Conservation (phyloP, 495 filamentous ascomycete species). For the Letharia lupina region DNA sequence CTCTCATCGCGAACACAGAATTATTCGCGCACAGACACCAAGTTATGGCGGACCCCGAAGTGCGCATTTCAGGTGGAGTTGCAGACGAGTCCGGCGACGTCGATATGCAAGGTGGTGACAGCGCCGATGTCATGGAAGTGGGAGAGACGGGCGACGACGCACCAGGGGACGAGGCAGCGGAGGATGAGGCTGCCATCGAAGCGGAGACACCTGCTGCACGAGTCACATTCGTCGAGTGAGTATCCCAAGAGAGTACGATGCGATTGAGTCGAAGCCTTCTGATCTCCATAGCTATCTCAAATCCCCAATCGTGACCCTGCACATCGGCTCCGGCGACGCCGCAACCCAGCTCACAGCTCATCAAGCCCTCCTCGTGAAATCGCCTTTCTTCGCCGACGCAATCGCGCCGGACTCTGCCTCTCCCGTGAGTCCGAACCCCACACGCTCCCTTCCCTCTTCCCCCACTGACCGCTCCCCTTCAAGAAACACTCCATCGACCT, state of each 20-base stretch:
- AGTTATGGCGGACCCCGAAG: conserved; percentile 25
- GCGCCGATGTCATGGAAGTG: conserved; percentile 18
- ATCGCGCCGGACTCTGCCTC: conserved; percentile 31
- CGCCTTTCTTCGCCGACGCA: conserved; percentile 61
- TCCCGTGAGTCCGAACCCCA: neutral
- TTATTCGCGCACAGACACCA: neutral
- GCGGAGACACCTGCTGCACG: conserved; percentile 7
- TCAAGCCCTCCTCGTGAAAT: conserved; percentile 63
- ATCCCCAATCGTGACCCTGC: conserved; percentile 69
- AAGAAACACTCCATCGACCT: conserved; percentile 58
- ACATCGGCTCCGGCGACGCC: conserved; percentile 56
- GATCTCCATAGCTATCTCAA: conserved; percentile 44
- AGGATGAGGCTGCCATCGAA: conserved; percentile 13
- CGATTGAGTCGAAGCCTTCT: neutral
- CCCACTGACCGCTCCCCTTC: neutral
- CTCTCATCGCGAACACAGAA: neutral
- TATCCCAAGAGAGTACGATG: neutral
- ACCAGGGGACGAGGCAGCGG: conserved; percentile 18
- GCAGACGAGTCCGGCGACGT: conserved; percentile 20
- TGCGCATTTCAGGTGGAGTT: conserved; percentile 12
- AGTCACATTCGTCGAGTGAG: conserved; percentile 25
- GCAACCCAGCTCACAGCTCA: conserved; percentile 66
- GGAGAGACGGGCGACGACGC: conserved; percentile 19
- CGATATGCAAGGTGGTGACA: conserved; percentile 24
- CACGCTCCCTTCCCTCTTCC: neutral